These are phyloP conservation scores for Cymbopogon citratus DNA, from an alignment of 176 grass and related monocot genomes.

Conservation along the genomic window DNA sequence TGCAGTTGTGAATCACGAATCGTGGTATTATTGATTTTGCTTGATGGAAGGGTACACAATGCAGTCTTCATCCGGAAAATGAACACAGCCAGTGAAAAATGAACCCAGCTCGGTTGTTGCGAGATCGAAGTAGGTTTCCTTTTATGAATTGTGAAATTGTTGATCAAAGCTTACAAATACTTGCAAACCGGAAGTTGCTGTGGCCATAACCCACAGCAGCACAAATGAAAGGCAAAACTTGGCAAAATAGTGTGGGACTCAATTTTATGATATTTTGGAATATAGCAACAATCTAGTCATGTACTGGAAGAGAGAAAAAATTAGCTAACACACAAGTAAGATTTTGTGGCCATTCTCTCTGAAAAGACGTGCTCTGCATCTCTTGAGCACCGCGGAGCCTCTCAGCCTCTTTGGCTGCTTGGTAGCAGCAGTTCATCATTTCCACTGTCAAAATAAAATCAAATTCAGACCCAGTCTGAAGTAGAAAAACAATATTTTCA, in stretches of 20 bases:
- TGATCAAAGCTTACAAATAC: background rate
- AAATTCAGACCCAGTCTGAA: too few species aligned
- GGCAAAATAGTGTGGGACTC: too few species aligned
- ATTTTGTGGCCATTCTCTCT: conserved; percentile 71
- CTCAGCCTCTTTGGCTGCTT: conserved; percentile 68
- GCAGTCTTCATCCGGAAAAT: too few species aligned
- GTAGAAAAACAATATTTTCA: too few species aligned
- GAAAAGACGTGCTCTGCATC: conserved; percentile 69
- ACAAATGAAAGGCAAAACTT: background rate
- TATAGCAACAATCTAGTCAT: background rate
- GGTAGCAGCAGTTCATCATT: conserved; percentile 63
- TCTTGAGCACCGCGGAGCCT: conserved; percentile 40
- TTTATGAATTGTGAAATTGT: background rate
- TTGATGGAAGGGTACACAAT: too few species aligned
- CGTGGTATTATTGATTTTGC: too few species aligned
- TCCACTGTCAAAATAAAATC: too few species aligned
- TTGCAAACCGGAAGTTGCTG: background rate
- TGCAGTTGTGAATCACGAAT: background rate
- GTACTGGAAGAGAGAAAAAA: background rate
- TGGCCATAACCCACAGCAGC: background rate
- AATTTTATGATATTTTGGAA: background rate
- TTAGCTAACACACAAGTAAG: conserved; percentile 51
- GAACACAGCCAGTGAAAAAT: too few species aligned
- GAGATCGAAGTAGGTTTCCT: too few species aligned
- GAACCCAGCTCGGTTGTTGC: too few species aligned